Conservation (phyloP, 208 protist species). For the Trypanosoma lewisi region DNA sequence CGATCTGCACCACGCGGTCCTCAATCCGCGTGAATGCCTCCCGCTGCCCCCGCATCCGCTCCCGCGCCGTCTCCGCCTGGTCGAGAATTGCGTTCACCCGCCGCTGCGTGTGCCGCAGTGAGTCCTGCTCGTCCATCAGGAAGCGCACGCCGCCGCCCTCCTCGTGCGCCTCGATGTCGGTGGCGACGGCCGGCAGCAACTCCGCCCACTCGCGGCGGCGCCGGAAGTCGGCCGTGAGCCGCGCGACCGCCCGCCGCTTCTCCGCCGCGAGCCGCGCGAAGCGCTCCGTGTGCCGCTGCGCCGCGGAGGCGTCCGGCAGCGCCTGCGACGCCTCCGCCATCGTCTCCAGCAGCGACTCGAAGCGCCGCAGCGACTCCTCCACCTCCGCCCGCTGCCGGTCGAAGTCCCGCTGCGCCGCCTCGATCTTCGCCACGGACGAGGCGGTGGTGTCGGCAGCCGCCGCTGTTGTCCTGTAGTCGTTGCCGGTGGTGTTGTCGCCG, state of each 20-base stretch:
- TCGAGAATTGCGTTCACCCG: conserved; percentile 63
- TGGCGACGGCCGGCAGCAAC: conserved; percentile 38
- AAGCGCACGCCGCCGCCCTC: conserved; percentile 49
- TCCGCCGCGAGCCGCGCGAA: conserved; percentile 58
- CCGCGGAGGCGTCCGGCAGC: conserved; percentile 20
- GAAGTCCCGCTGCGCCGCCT: conserved; percentile 23
- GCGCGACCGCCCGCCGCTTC: conserved; percentile 44
- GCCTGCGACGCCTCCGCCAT: conserved; percentile 31
- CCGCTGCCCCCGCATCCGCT: conserved; percentile 59
- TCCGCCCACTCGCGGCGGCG: conserved; percentile 49
- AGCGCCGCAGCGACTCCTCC: conserved; percentile 25
- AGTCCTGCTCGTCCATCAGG: conserved; percentile 74
- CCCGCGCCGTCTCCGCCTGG: conserved; percentile 53
- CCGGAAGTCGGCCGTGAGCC: conserved; percentile 41
- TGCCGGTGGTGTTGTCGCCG: conserved; percentile 25
- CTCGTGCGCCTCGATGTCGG: conserved; percentile 31
- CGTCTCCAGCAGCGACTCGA: conserved; percentile 28
- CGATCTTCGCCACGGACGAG: conserved; percentile 2
- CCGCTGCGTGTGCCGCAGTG: conserved; percentile 65
- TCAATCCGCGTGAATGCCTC: conserved; percentile 59
- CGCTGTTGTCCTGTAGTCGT: not conserved
- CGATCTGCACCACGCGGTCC: conserved; percentile 56
- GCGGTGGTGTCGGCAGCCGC: not conserved
- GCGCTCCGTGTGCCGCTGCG: conserved; percentile 52
- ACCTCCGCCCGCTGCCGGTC: conserved; percentile 26